Evolutionary conservation across 176 grass and related monocot species (phyloP), one percentile per base, ranked within the genome.

Genomic region (Avena insularis): DNA sequence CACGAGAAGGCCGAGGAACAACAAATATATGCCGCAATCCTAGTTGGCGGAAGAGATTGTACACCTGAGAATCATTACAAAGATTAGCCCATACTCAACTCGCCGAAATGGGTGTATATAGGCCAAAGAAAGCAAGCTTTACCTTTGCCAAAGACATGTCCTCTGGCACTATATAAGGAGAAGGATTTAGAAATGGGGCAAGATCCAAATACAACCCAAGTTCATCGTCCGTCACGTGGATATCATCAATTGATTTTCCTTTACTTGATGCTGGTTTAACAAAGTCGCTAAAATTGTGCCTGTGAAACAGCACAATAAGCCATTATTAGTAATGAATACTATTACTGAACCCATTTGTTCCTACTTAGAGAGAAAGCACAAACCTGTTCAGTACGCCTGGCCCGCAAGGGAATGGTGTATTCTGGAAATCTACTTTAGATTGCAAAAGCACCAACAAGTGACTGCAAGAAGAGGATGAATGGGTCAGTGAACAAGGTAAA

Each of bases 101-200:
- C 20, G 3, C 1, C 48, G 12, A 76, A 80, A 87, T 67, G 1
- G 20, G 15, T 33, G 7, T 17, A 76, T 31, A 61, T 31, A 61
- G 58, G 48, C 15, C 68, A 67, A 88, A 86, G 9, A 14, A 56
- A 82, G 12, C 61, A 84, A 20, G 36, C 71, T 81, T 78, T 85
- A 96, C 97, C 94, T 98, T 98, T 43, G 94, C 92, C 87, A 98
- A 90, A 68, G 97, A 94, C 94, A 98, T 98, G 65, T 98, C 97
- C 85, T 98, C 97, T 16, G 94, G 97, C 66, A 98, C 97, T 85
- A 98, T 79, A 45, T 98, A 98, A 53, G 94, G 97, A 64, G 79
- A 94, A 88, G 97, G 97, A 84, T 98, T 98, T 85, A 96, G 55
- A 89, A 96, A 98, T 16, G 97, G 97, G 4, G 92, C 89, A 20